Evolutionary conservation across 345 rosid genomes (phyloP).

Genomic region (Eucalyptus pauciflora): DNA sequence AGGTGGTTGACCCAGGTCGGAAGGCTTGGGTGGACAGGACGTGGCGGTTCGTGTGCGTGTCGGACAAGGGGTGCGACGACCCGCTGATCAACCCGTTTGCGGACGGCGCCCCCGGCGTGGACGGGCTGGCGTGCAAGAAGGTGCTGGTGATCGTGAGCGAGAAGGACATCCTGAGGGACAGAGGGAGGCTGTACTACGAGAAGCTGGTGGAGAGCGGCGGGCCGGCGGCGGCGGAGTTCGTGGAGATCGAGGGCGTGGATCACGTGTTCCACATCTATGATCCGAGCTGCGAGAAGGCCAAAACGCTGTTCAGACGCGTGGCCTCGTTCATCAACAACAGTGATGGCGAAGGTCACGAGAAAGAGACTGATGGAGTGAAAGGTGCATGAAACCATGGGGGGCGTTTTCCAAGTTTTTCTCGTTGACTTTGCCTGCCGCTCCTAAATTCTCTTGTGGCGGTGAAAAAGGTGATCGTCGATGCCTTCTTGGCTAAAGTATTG

Average conservation of each 20-base stretch:
- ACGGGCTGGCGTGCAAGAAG: slow-evolving; percentile 34
- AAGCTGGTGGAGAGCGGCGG: slow-evolving; percentile 30
- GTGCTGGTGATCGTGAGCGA: slow-evolving; percentile 46
- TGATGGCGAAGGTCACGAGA: not conserved
- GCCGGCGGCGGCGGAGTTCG: slow-evolving; percentile 34
- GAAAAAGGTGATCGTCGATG: not conserved
- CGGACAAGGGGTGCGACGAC: slow-evolving; percentile 57
- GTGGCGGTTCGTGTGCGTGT: slow-evolving; percentile 61
- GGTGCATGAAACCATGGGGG: not conserved
- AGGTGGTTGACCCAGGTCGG: slow-evolving; percentile 17
- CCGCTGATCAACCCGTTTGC: slow-evolving; percentile 59
- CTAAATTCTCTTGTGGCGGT: not conserved
- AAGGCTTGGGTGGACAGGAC: slow-evolving; percentile 56
- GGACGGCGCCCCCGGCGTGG: slow-evolving; percentile 31
- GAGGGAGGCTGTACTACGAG: slow-evolving; percentile 51
- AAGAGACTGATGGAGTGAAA: not conserved
- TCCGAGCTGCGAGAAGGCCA: slow-evolving; percentile 35
- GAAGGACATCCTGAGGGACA: slow-evolving; percentile 46
- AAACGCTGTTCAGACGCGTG: slow-evolving; percentile 13
- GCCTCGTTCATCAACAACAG: slow-evolving; percentile 36
- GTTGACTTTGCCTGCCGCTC: not conserved
- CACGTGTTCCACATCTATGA: slow-evolving; percentile 60
- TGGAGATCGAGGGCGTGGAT: slow-evolving; percentile 50
- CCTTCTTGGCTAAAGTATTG: not conserved
- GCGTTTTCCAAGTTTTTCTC: not conserved